These are phyloP conservation scores for Grigorovia transvaalensis DNA, from an alignment of 805 yeast species.

Conservation along the genomic window DNA sequence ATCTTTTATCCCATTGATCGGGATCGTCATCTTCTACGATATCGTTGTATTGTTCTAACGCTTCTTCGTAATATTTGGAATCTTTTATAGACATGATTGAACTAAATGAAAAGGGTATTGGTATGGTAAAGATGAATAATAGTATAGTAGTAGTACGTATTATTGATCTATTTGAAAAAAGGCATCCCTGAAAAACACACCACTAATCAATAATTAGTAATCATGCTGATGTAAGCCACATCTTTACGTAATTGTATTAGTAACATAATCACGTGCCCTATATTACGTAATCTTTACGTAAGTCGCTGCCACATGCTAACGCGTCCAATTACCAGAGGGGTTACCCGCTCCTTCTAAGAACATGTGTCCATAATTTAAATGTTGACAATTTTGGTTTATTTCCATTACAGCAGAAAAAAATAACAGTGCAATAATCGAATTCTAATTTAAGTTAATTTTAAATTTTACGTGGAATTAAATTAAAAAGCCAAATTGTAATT, in stretches of 20 bases:
- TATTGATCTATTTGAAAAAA: no score
- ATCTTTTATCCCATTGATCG: constrained; percentile 63
- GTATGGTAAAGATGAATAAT: no score
- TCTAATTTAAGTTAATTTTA: background rate
- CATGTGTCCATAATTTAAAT: background rate
- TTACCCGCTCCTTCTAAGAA: background rate
- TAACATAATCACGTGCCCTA: no score
- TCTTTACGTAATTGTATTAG: no score
- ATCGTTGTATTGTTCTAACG: constrained; percentile 23
- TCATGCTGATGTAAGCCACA: no score
- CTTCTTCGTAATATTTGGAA: constrained; percentile 22
- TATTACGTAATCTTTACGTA: background rate
- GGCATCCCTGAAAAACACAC: no score
- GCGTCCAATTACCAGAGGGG: background rate
- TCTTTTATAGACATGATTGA: background rate
- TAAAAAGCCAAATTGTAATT: no score
- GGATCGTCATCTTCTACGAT: constrained; percentile 46
- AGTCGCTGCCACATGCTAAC: background rate
- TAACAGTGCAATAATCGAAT: background rate
- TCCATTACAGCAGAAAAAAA: background rate
- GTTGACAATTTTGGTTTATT: background rate
- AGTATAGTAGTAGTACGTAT: no score
- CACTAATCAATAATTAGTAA: no score
- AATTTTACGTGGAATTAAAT: no score
- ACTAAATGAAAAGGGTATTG: no score